phyloP scores from a whole-genome alignment of 2,329 filamentous ascomycete genomes.

The Rugonectria rugulosa region DNA sequence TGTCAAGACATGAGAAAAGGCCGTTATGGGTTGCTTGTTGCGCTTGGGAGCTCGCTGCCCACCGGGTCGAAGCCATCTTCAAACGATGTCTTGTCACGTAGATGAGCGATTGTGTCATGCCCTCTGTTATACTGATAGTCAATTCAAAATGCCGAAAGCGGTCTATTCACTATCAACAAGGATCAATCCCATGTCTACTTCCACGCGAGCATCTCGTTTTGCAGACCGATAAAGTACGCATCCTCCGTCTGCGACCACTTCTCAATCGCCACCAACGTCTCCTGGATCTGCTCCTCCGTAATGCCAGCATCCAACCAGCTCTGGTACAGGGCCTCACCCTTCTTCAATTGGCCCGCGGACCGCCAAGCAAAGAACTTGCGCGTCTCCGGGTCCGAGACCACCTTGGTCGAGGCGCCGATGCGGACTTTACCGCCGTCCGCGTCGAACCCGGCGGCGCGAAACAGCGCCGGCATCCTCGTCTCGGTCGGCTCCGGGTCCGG shows the following conservation, averaged over 20 bases:
- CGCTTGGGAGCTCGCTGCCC: no score
- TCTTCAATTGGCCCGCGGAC: conserved; percentile 1
- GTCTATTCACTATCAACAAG: no score
- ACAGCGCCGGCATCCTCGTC: conserved; percentile 2
- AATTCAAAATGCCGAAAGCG: no score
- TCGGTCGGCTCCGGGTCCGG: background rate
- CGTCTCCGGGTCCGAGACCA: conserved; percentile 6
- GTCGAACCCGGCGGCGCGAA: conserved; percentile 5
- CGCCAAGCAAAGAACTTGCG: conserved; percentile 9
- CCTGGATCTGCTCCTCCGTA: conserved; percentile 20
- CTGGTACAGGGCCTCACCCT: conserved; percentile 6
- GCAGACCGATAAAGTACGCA: conserved; percentile 19
- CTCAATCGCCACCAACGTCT: conserved; percentile 15
- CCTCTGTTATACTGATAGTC: no score
- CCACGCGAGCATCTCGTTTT: conserved; percentile 18
- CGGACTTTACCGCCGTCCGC: background rate
- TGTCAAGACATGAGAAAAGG: no score
- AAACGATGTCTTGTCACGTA: no score
- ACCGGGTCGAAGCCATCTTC: no score
- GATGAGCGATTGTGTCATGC: no score
- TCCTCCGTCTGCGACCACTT: conserved; percentile 25
- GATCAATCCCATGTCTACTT: no score
- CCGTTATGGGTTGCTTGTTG: no score
- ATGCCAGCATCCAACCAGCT: conserved; percentile 22
- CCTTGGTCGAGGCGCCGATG: conserved; percentile 1